Evolutionary conservation across 208 protist genomes (phyloP).

Genomic region (Leishmania guyanensis): DNA sequence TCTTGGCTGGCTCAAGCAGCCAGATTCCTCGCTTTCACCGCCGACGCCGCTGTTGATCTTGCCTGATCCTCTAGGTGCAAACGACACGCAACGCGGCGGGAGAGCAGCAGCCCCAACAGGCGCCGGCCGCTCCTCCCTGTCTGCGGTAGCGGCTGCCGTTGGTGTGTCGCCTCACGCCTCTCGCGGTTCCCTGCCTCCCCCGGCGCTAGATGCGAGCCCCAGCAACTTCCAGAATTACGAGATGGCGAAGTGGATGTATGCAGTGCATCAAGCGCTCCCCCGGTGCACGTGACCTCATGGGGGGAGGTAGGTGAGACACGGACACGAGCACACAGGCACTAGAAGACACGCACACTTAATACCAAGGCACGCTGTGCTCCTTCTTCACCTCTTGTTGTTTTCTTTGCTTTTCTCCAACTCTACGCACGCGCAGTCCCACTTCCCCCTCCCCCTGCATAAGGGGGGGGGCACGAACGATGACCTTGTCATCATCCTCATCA

Average conservation of each 20-base stretch:
- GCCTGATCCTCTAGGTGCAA: neutral
- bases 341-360: neutral
- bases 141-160: too few relatives aligned
- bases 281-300: conserved; percentile 10
- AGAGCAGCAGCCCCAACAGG: neutral
- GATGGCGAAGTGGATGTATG: conserved; percentile 29
- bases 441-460: too few relatives aligned
- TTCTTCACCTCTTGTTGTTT: neutral
- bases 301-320: neutral
- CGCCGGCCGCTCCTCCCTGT: neutral
- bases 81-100: neutral
- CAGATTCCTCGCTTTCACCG: neutral
- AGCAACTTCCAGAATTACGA: conserved; percentile 36
- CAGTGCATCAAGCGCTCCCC: conserved; percentile 22
- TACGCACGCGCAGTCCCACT: neutral
- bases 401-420: neutral
- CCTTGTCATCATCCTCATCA: neutral
- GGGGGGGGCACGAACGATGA: neutral
- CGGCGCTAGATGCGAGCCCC: conserved; percentile 25
- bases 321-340: neutral
- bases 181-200: neutral
- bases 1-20: neutral
- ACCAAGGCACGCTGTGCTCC: neutral
- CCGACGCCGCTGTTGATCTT: neutral
- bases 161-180: neutral